These are phyloP conservation scores for Biscogniauxia mediterranea DNA, from an alignment of 2,329 filamentous ascomycete genomes.

Conservation along the genomic window DNA sequence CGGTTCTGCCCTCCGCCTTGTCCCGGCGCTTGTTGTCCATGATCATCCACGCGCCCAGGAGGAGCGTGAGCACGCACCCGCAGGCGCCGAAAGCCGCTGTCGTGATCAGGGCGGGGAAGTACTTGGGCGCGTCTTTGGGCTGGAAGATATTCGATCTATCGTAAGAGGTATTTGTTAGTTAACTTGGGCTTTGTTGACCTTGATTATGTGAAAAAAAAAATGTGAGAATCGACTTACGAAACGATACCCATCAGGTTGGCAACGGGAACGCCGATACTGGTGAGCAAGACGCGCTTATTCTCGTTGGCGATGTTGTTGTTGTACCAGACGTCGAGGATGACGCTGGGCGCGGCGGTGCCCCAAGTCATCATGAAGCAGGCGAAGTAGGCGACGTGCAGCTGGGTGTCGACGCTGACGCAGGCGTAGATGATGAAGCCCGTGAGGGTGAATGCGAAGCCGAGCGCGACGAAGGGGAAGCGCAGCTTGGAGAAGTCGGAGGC, in stretches of 20 bases:
- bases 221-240: slow-evolving; percentile 24
- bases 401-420: slow-evolving; percentile 58
- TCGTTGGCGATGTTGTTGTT: slow-evolving; percentile 82
- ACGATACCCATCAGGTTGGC: slow-evolving; percentile 76
- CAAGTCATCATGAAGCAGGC: slow-evolving; percentile 80
- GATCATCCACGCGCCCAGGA: slow-evolving; percentile 61
- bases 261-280: slow-evolving; percentile 67
- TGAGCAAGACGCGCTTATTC: slow-evolving; percentile 66
- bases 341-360: slow-evolving; percentile 66
- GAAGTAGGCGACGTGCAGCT: slow-evolving; percentile 67
- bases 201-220: background rate
- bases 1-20: slow-evolving; percentile 4
- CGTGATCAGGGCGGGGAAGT: slow-evolving; percentile 62
- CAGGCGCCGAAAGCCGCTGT: slow-evolving; percentile 61
- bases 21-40: slow-evolving; percentile 62
- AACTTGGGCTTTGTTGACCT: no score
- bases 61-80: slow-evolving; percentile 52
- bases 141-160: slow-evolving; percentile 60
- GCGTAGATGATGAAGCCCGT: slow-evolving; percentile 76
- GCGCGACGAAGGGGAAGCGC: slow-evolving; percentile 70
- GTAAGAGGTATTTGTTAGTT: background rate
- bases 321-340: slow-evolving; percentile 51
- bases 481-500: slow-evolving; percentile 61
- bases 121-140: slow-evolving; percentile 62
- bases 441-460: slow-evolving; percentile 72